phyloP scores from a whole-genome alignment of 176 grass and related monocot genomes.

The Ensete ventricosum region DNA sequence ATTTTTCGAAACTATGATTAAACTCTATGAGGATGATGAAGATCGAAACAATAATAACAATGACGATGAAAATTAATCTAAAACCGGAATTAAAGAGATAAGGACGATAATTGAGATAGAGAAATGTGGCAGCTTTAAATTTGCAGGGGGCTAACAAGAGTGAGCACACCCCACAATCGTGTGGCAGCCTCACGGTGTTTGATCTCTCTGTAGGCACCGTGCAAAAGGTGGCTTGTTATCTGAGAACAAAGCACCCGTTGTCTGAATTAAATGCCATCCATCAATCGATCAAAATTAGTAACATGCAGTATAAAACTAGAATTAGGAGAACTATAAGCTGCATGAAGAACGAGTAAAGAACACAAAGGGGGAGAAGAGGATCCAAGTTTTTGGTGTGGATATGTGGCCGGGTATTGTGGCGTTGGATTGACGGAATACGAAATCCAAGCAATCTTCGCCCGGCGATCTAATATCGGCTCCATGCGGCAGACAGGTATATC shows the following conservation, averaged over 20 bases:
- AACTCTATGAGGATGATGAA: too few relatives aligned
- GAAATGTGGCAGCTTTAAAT: conserved; percentile 25
- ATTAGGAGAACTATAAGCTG: too few relatives aligned
- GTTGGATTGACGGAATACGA: conserved; percentile 26
- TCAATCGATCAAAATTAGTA: not conserved
- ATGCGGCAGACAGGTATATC: conserved; percentile 39
- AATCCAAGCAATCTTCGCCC: conserved; percentile 36
- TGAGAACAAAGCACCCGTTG: conserved; percentile 28
- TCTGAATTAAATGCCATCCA: conserved; percentile 22
- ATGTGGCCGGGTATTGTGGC: conserved; percentile 38
- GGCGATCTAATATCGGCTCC: conserved; percentile 32
- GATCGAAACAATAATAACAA: too few relatives aligned
- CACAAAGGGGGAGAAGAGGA: not conserved
- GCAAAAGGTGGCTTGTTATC: conserved; percentile 32
- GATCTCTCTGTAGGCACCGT: conserved; percentile 28
- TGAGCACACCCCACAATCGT: conserved; percentile 27
- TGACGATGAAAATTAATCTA: too few relatives aligned
- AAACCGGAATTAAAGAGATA: too few relatives aligned
- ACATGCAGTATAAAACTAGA: not conserved
- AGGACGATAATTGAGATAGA: not conserved
- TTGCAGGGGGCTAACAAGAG: conserved; percentile 15
- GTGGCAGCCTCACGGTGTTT: conserved; percentile 14
- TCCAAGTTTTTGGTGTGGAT: not conserved
- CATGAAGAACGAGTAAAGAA: too few relatives aligned
- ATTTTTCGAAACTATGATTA: too few relatives aligned